Base-by-base conservation (phyloP, 108 stramenopile genomes). In the Ochromonas danica region DNA sequence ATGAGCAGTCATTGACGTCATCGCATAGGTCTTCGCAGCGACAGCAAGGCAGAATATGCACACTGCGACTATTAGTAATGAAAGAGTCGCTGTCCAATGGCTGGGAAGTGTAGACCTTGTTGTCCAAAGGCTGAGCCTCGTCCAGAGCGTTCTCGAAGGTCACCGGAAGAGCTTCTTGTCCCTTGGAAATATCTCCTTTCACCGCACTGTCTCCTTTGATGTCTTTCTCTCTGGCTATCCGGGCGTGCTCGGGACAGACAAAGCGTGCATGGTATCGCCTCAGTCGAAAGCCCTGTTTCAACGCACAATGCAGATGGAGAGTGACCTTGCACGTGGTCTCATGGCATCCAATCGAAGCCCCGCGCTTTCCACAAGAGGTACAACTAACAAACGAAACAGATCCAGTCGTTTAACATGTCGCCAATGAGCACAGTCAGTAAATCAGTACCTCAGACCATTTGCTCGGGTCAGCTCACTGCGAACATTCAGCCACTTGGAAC, bases 1-100 rank as follows among this genome's bases (percentile, higher is more conserved):
- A 67, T 10, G 63, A 67, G 63, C 63, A 67, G 6, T 36, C 31
- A 36, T 67, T 31, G 14, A 67, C 31, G 63, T 67, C 63, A 67
- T 67, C 63, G 31, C 63, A 67, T 10, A 67, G 27, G 31, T 33
- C 63, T 10, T 3, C 31, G 31, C 63, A 67, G 10, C 10, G 6
- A 36, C 63, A 67, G 63, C 35, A 67, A 36, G 3, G 14, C 63
- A 36, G 3, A 10, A 6, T 10, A 33, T 6, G 3, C 3, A 67
- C 63, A 36, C 14, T 31, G 33, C 27, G 63, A 36, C 25, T 67
- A 6, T 22, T 31, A 6, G 31, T 67, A 36, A 67, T 67, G 35
- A 67, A 3, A 35, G 3, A 3, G 31, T 67, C 63, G 63, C 63
- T 67, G 6, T 33, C 63, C 17, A 67, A 28, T 3, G 3, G 3